These are phyloP conservation scores for Globisporangium takayamanum DNA, from an alignment of 352 stramenopile genomes.

Conservation along the genomic window DNA sequence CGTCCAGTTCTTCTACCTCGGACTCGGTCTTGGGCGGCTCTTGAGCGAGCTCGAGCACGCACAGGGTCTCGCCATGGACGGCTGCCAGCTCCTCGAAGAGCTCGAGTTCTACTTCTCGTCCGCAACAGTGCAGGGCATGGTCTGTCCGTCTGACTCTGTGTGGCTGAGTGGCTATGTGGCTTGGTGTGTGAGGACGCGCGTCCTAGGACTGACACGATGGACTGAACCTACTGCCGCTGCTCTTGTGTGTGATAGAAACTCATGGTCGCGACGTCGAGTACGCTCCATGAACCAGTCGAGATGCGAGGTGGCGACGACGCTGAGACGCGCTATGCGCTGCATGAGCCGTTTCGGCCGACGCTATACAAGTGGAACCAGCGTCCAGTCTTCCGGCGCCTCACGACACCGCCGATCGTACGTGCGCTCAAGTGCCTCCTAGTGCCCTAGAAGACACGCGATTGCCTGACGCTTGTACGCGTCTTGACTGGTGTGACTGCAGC, in stretches of 20 bases:
- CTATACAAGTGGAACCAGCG: constrained; percentile 85
- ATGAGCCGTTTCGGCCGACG: constrained; percentile 56
- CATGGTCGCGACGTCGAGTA: constrained; percentile 69
- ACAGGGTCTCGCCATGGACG: constrained; percentile 59
- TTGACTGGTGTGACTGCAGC: constrained; percentile 23
- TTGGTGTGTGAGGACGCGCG: neutral
- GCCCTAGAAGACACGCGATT: no score
- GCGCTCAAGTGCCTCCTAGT: neutral
- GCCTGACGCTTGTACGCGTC: neutral
- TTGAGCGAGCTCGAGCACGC: constrained; percentile 47
- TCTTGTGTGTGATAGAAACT: constrained; percentile 46
- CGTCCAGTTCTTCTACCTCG: constrained; percentile 80
- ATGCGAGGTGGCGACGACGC: constrained; percentile 6
- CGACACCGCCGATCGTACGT: constrained; percentile 66
- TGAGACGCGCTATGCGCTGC: constrained; percentile 28
- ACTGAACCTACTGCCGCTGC: neutral
- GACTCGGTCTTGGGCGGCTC: constrained; percentile 56
- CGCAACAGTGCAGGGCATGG: constrained; percentile 71
- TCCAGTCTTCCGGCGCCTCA: constrained; percentile 60
- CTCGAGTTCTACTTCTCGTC: constrained; percentile 83
- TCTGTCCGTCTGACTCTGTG: constrained; percentile 11
- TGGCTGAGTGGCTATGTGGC: neutral
- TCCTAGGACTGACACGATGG: neutral
- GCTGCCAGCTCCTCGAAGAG: constrained; percentile 78
- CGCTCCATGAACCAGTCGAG: constrained; percentile 48